Percentiles rank a stretch among this genome's conserved stretches.
phyloP scores from a whole-genome alignment of 257 asterid genomes.

The Ilex asprella region DNA sequence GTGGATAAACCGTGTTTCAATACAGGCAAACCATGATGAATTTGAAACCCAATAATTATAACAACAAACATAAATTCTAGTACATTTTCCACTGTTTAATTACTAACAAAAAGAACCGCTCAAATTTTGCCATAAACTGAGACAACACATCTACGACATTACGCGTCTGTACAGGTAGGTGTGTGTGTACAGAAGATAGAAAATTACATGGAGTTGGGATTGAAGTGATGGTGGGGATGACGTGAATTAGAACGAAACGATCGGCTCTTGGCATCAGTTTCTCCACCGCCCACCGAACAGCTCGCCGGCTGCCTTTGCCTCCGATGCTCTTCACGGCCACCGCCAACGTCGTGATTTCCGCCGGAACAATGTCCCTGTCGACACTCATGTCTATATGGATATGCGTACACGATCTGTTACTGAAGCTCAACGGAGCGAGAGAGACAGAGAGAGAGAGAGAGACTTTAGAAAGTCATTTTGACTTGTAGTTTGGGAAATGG shows the following conservation, averaged over 20 bases:
- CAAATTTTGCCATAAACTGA: too few species aligned
- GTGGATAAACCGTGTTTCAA: too few species aligned
- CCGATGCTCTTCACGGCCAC: slow-evolving; percentile 73
- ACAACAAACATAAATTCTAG: too few species aligned
- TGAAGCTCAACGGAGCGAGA: not conserved
- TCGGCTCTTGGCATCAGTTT: slow-evolving; percentile 41
- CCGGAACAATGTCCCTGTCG: slow-evolving; percentile 14
- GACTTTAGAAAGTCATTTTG: slow-evolving; percentile 3
- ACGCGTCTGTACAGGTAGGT: too few species aligned
- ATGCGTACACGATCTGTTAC: not conserved
- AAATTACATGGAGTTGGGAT: slow-evolving; percentile 75
- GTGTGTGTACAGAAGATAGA: not conserved
- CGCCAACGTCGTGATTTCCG: slow-evolving; percentile 22
- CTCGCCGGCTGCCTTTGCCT: slow-evolving; percentile 75
- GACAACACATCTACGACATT: too few species aligned
- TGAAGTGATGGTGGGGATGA: slow-evolving; percentile 48
- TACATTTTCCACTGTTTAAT: too few species aligned
- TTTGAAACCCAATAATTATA: too few species aligned
- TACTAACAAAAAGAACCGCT: too few species aligned
- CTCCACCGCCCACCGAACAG: slow-evolving; percentile 77
- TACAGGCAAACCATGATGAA: too few species aligned
- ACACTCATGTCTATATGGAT: slow-evolving; percentile 6
- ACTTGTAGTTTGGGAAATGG: slow-evolving; percentile 5
- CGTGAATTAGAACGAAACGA: slow-evolving; percentile 55
- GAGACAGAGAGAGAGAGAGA: too few species aligned